A percentile compares a stretch with the other conserved stretches of the same genome.
Evolutionary conservation across 2,329 filamentous ascomycete genomes (phyloP).

Genomic region (Colletotrichum coccodes): DNA sequence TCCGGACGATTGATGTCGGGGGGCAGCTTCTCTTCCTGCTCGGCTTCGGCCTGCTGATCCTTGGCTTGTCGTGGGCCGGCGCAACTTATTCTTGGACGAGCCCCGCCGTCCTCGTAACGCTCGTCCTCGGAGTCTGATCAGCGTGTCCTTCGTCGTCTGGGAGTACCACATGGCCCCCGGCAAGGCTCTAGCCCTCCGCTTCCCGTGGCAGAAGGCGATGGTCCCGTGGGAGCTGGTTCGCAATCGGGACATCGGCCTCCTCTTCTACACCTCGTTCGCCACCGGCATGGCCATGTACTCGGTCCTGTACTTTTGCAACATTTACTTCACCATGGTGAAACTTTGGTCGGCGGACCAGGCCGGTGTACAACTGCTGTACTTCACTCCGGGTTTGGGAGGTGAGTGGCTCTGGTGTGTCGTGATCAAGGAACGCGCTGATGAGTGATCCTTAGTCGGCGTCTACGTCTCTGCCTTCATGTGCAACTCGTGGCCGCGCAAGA

Average conservation of each 20-base stretch:
- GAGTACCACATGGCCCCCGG: slow-evolving; percentile 65
- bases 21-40: slow-evolving; percentile 67
- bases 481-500: slow-evolving; percentile 71
- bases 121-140: slow-evolving; percentile 57
- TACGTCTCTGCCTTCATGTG: slow-evolving; percentile 67
- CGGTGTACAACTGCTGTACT: slow-evolving; percentile 69
- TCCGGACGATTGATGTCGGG: slow-evolving; percentile 65
- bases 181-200: slow-evolving; percentile 53
- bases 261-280: slow-evolving; percentile 71
- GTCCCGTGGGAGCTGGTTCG: slow-evolving; percentile 69
- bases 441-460: slow-evolving; percentile 55
- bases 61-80: slow-evolving; percentile 67
- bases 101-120: slow-evolving; percentile 57
- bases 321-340: slow-evolving; percentile 73
- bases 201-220: slow-evolving; percentile 69
- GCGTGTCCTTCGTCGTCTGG: slow-evolving; percentile 57
- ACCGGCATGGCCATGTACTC: slow-evolving; percentile 64
- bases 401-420: slow-evolving; percentile 32
- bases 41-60: slow-evolving; percentile 62
- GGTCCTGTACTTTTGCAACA: slow-evolving; percentile 74
- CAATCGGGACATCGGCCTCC: slow-evolving; percentile 66
- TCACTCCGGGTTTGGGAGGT: slow-evolving; percentile 71
- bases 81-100: slow-evolving; percentile 62
- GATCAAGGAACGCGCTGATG: neutral
- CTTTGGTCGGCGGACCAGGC: slow-evolving; percentile 54